Conservation (phyloP, 2,329 filamentous ascomycete species). For the Thelonectria blattea region DNA sequence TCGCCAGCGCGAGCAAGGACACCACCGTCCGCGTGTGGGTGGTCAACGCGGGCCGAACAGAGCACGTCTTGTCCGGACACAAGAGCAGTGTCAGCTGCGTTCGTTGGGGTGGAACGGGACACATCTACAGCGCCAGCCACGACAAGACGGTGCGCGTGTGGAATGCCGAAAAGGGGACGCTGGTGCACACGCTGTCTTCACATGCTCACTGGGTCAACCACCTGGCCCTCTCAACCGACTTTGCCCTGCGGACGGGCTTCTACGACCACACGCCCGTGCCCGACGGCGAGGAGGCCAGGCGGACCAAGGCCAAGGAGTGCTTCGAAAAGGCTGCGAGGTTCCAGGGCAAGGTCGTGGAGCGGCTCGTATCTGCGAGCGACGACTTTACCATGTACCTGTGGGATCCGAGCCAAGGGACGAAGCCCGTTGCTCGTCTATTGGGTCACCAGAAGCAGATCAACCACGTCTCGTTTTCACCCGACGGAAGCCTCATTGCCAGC, state of each 20-base stretch:
- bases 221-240: constrained; percentile 90
- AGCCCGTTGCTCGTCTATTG: constrained; percentile 86
- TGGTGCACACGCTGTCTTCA: constrained; percentile 78
- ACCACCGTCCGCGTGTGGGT: constrained; percentile 88
- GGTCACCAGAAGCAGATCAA: constrained; percentile 98
- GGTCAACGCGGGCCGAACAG: constrained; percentile 76
- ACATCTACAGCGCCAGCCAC: constrained; percentile 84
- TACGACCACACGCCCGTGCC: constrained; percentile 82
- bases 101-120: constrained; percentile 89
- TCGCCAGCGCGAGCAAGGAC: constrained; percentile 91
- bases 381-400: constrained; percentile 97
- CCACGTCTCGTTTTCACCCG: constrained; percentile 91
- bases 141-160: constrained; percentile 94
- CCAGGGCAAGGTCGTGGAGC: constrained; percentile 78
- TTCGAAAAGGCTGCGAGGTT: constrained; percentile 86
- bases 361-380: constrained; percentile 87
- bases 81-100: constrained; percentile 90
- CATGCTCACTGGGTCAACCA: constrained; percentile 98
- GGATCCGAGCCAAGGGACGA: constrained; percentile 79
- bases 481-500: constrained; percentile 85
- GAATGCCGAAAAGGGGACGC: constrained; percentile 78
- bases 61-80: constrained; percentile 86
- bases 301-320: constrained; percentile 76
- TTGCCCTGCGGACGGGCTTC: constrained; percentile 83
- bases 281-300: constrained; percentile 70